Conservation (phyloP, 352 stramenopile species). For the Phytophthora fragariaefolia region DNA sequence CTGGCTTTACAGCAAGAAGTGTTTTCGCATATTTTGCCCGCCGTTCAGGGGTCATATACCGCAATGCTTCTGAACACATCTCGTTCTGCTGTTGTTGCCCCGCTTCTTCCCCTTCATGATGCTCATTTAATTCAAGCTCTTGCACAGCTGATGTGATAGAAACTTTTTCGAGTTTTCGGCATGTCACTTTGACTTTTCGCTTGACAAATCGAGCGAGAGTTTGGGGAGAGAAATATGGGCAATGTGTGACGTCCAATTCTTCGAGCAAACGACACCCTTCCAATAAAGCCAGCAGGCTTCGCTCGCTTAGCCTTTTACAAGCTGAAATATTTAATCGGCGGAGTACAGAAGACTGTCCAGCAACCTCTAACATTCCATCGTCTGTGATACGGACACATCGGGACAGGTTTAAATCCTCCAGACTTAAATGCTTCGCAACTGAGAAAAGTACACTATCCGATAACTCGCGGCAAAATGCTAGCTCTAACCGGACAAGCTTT, state of each 20-base stretch:
- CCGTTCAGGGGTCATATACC: constrained; percentile 34
- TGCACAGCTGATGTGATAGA: constrained; percentile 23
- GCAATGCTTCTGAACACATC: constrained; percentile 25
- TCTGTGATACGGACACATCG: constrained; percentile 87
- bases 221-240: constrained; percentile 60
- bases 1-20: constrained; percentile 22
- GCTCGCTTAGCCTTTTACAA: constrained; percentile 83
- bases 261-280: constrained; percentile 67
- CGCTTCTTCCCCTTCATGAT: constrained; percentile 24
- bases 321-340: constrained; percentile 72
- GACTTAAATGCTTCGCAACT: constrained; percentile 81
- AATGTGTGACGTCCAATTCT: constrained; percentile 84
- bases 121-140: constrained; percentile 20
- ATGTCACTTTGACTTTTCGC: constrained; percentile 59
- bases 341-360: constrained; percentile 73
- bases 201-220: constrained; percentile 66
- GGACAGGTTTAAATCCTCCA: constrained; percentile 76
- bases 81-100: constrained; percentile 29
- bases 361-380: constrained; percentile 81
- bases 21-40: constrained; percentile 34
- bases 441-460: constrained; percentile 72
- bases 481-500: constrained; percentile 70
- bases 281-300: constrained; percentile 56
- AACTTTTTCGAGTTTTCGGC: constrained; percentile 49
- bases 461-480: constrained; percentile 87